Percentiles rank a stretch among this genome's conserved stretches.
phyloP scores from a whole-genome alignment of 2,329 filamentous ascomycete species.

The Paraphoma sp. region DNA sequence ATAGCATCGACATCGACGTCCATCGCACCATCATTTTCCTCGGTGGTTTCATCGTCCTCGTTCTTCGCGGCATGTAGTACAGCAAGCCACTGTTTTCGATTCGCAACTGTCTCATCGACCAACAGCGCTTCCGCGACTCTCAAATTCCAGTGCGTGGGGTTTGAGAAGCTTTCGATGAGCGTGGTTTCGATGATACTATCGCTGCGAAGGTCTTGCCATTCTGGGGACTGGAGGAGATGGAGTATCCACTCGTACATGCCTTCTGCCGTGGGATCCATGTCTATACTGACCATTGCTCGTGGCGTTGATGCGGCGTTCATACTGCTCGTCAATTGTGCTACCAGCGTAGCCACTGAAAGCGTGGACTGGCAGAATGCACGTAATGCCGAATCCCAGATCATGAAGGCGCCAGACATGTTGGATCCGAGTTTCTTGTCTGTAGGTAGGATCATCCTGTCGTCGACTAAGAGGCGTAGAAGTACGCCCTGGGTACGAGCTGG shows the following conservation, averaged over 20 bases:
- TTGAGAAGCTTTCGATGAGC: conserved; percentile 40
- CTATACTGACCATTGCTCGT: conserved; percentile 2
- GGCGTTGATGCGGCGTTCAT: conserved; percentile 31
- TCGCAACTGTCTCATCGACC: conserved; percentile 20
- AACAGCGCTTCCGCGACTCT: conserved; percentile 45
- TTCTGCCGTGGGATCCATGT: conserved; percentile 47
- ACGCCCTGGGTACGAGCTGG: conserved; percentile 2
- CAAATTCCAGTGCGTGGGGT: conserved; percentile 47
- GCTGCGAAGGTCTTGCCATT: conserved; percentile 41
- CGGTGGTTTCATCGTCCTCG: not conserved
- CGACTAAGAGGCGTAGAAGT: conserved; percentile 36
- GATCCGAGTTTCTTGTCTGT: conserved; percentile 39
- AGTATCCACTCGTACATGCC: conserved; percentile 58
- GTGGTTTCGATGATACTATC: conserved; percentile 12
- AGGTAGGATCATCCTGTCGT: conserved; percentile 47
- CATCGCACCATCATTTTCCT: conserved; percentile 1
- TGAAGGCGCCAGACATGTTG: conserved; percentile 52
- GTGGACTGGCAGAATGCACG: conserved; percentile 39
- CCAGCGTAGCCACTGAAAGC: conserved; percentile 43
- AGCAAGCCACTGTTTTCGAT: conserved; percentile 18
- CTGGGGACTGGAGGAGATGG: conserved; percentile 52
- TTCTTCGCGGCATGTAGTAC: conserved; percentile 41
- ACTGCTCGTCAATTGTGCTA: conserved; percentile 48
- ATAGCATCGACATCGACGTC: conserved; percentile 13
- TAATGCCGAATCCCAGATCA: conserved; percentile 53